A percentile compares a stretch with the other conserved stretches of the same genome.
These are phyloP conservation scores for Quercus glauca DNA, from an alignment of 306 rosid genomes.

Conservation along the genomic window DNA sequence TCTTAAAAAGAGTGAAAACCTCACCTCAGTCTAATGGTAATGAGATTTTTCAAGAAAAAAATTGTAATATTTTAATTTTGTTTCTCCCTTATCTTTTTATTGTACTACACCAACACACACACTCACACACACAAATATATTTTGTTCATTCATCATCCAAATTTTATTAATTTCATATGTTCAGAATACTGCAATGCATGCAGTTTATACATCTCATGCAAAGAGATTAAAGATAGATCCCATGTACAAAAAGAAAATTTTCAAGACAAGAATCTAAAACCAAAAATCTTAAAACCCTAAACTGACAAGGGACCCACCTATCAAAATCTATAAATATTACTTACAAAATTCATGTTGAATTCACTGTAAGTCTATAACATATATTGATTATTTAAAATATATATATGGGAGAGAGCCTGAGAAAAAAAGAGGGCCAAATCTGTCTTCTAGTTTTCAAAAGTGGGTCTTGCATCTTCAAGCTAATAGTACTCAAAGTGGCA, in stretches of 20 bases:
- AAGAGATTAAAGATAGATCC: no score
- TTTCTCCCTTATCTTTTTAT: no score
- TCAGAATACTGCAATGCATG: no score
- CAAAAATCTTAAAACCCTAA: neutral
- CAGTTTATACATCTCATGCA: no score
- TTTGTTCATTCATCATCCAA: no score
- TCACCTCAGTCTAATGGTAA: no score
- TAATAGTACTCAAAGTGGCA: slow-evolving; percentile 50
- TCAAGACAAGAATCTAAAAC: slow-evolving; percentile 2
- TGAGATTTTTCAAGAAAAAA: no score
- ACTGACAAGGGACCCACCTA: neutral
- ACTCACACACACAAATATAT: no score
- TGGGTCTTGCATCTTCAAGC: neutral
- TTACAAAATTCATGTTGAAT: slow-evolving; percentile 14
- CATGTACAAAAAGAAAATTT: neutral
- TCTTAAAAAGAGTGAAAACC: no score
- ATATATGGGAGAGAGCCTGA: neutral
- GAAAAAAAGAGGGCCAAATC: neutral
- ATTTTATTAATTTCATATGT: no score
- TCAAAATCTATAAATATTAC: neutral
- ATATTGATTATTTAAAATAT: neutral
- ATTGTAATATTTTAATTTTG: no score
- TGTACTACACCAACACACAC: no score
- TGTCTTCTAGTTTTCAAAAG: neutral
- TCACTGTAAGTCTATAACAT: neutral